Conservation (phyloP, 306 rosid species). For the Cucurbita moschata region DNA sequence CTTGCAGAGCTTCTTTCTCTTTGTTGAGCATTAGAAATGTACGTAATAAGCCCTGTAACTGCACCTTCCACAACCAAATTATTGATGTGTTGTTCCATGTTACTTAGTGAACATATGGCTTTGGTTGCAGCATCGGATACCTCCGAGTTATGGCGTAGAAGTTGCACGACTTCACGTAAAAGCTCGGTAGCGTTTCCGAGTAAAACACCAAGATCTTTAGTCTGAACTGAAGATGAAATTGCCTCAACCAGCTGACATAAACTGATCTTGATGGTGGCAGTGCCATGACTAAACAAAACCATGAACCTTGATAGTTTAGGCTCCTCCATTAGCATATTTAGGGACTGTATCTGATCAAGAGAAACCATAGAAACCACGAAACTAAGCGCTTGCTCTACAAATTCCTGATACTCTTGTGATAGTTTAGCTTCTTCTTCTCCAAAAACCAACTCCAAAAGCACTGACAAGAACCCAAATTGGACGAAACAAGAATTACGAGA, state of each 20-base stretch:
- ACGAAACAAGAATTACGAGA: constrained; percentile 32
- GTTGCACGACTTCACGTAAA: constrained; percentile 23
- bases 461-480: constrained; percentile 51
- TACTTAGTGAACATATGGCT: constrained; percentile 41
- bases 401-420: constrained; percentile 15
- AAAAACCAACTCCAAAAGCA: constrained; percentile 45
- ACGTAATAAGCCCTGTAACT: constrained; percentile 34
- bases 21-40: constrained; percentile 30
- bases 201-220: constrained; percentile 20
- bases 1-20: constrained; percentile 22
- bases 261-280: constrained; percentile 22
- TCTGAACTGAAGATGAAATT: constrained; percentile 24
- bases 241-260: constrained; percentile 41
- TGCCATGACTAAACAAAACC: constrained; percentile 33
- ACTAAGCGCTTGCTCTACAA: constrained; percentile 41
- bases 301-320: constrained; percentile 23
- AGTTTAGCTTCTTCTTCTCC: constrained; percentile 14
- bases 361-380: constrained; percentile 29
- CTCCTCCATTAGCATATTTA: constrained; percentile 37
- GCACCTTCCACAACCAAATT: constrained; percentile 38
- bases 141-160: constrained; percentile 18
- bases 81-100: constrained; percentile 24
- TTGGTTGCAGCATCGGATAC: constrained; percentile 40
- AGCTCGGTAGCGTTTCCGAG: constrained; percentile 32
- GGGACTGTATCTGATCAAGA: constrained; percentile 22